Evolutionary conservation across 441 rosid genomes (phyloP).

Genomic region (Omphalea diandra): DNA sequence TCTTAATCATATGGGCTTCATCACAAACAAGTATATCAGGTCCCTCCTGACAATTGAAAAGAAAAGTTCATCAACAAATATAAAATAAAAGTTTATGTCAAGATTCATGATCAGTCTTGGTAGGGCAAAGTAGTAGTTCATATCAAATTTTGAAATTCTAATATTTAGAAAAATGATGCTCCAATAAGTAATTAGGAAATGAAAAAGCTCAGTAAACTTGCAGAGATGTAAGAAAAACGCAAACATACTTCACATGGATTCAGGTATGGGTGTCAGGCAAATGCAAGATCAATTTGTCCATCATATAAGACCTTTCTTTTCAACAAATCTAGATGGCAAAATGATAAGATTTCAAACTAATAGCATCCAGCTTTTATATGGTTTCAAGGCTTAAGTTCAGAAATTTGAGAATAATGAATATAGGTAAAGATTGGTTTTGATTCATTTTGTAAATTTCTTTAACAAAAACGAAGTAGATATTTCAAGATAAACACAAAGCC

Average conservation of each 20-base stretch:
- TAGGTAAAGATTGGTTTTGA: neutral
- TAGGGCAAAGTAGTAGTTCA: constrained; percentile 14
- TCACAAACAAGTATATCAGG: constrained; percentile 99
- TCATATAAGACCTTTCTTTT: neutral
- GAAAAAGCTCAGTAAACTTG: neutral
- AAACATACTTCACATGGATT: neutral
- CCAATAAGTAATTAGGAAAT: neutral
- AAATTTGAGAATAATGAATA: neutral
- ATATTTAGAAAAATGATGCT: neutral
- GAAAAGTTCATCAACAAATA: constrained; percentile 10
- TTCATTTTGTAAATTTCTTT: neutral
- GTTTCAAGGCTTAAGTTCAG: neutral
- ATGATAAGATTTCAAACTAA: neutral
- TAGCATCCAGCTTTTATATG: neutral
- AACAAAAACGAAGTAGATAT: neutral
- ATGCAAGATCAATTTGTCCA: too few relatives aligned
- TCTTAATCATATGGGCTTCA: constrained; percentile 98
- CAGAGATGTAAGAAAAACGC: neutral
- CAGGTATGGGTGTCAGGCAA: neutral
- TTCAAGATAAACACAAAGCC: too few relatives aligned
- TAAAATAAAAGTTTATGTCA: neutral
- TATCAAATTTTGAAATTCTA: neutral
- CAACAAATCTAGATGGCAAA: neutral
- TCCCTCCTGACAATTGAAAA: constrained; percentile 69
- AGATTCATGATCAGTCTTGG: constrained; percentile 5